Percentiles rank a stretch among this genome's conserved stretches.
Evolutionary conservation across 306 rosid species (phyloP).

Genomic region (apple (Malus domestica)): DNA sequence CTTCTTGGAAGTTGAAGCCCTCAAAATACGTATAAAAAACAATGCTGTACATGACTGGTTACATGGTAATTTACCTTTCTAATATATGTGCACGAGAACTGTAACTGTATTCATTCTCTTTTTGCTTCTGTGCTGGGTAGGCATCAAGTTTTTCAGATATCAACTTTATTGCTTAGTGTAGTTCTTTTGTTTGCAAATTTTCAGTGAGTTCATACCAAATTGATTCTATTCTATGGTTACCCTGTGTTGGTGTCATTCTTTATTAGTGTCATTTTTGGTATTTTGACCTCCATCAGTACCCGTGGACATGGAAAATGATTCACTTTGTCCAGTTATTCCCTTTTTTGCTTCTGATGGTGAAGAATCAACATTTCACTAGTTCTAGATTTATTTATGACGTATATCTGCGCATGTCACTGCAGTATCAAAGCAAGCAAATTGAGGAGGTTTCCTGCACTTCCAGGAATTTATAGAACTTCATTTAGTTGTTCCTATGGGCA

Average conservation of each 20-base stretch:
- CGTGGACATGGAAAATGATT: slow-evolving; percentile 17
- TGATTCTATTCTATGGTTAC: not conserved
- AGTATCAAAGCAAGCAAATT: slow-evolving; percentile 95
- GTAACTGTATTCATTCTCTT: not conserved
- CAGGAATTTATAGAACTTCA: slow-evolving; percentile 62
- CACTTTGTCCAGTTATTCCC: slow-evolving; percentile 16
- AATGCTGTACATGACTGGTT: not conserved
- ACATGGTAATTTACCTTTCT: not conserved
- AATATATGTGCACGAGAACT: not conserved
- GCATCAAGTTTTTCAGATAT: not conserved
- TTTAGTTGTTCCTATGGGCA: slow-evolving; percentile 71
- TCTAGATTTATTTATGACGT: slow-evolving; percentile 53
- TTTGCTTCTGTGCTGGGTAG: not conserved
- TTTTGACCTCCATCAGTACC: slow-evolving; percentile 6
- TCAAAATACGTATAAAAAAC: not conserved
- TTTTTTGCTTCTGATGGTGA: slow-evolving; percentile 23
- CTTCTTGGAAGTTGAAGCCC: not conserved
- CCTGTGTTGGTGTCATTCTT: not conserved
- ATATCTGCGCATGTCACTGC: slow-evolving; percentile 90
- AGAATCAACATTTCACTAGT: slow-evolving; percentile 37
- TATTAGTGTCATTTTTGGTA: not conserved
- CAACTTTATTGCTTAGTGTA: not conserved
- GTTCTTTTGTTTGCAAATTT: not conserved
- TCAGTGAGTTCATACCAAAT: not conserved
- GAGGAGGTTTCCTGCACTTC: slow-evolving; percentile 71